These are phyloP conservation scores for Hypoxylon sp. DNA, from an alignment of 2,329 filamentous ascomycete species.

Conservation along the genomic window DNA sequence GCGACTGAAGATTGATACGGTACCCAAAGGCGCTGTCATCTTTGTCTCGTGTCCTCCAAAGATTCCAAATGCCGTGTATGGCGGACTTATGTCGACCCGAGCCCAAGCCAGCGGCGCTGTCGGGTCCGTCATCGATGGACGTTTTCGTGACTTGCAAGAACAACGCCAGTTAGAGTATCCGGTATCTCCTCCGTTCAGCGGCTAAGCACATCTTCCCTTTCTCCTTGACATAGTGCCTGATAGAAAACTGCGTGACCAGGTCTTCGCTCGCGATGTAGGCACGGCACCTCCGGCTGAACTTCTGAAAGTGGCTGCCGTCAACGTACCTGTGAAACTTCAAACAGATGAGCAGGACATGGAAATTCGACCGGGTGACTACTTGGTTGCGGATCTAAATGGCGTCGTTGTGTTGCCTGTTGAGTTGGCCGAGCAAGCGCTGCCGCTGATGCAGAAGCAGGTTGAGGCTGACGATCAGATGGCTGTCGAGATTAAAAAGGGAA, in stretches of 20 bases:
- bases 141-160: constrained; percentile 66
- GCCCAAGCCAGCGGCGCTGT: constrained; percentile 60
- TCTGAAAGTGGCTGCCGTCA: constrained; percentile 59
- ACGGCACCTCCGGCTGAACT: constrained; percentile 59
- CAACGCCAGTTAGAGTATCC: constrained; percentile 64
- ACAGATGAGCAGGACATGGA: constrained; percentile 56
- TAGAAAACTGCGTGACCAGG: constrained; percentile 38
- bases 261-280: constrained; percentile 61
- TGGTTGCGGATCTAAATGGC: constrained; percentile 61
- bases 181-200: constrained; percentile 43
- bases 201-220: neutral
- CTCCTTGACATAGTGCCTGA: neutral
- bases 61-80: constrained; percentile 66
- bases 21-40: constrained; percentile 62
- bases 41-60: constrained; percentile 64
- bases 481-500: constrained; percentile 56
- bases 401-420: constrained; percentile 59
- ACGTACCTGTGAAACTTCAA: constrained; percentile 57
- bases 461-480: constrained; percentile 60
- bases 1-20: constrained; percentile 60
- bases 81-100: constrained; percentile 65
- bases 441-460: constrained; percentile 58
- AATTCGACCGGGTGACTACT: constrained; percentile 60
- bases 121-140: constrained; percentile 66
- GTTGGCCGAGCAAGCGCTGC: constrained; percentile 57